Conservation (phyloP, 208 protist species). For the Acanthamoeba lenticulata region DNA sequence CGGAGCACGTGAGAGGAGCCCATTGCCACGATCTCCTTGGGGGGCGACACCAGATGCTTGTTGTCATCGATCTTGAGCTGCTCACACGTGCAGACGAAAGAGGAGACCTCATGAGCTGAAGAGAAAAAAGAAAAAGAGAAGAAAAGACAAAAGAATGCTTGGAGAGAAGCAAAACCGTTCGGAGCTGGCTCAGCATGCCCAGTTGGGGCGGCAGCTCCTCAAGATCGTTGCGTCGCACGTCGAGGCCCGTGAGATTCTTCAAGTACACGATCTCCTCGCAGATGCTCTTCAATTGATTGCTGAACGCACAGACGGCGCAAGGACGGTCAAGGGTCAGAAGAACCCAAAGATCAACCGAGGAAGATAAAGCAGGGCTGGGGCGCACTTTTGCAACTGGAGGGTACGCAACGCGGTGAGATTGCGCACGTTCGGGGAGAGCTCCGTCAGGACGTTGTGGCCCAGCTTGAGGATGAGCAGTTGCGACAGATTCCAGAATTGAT, state of each 20-base stretch:
- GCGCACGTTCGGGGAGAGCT: not conserved
- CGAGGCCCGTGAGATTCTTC: not conserved
- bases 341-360: too few relatives aligned
- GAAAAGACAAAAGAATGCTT: not conserved
- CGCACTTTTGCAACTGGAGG: not conserved
- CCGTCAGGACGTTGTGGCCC: constrained; percentile 27
- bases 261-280: constrained; percentile 51
- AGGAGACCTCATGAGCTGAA: not conserved
- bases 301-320: not conserved
- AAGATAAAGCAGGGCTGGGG: too few relatives aligned
- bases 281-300: constrained; percentile 28
- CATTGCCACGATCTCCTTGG: constrained; percentile 43
- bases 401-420: not conserved
- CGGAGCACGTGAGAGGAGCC: constrained; percentile 1
- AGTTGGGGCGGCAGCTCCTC: constrained; percentile 38
- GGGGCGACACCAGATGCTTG: constrained; percentile 12
- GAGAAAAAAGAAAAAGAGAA: not conserved
- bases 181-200: constrained; percentile 9
- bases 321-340: not conserved
- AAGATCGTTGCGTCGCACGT: constrained; percentile 31
- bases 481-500: not conserved
- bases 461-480: constrained; percentile 59
- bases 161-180: not conserved
- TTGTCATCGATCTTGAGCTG: constrained; percentile 32
- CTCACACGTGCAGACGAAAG: not conserved